Evolutionary conservation across 2,329 filamentous ascomycete species (phyloP), one percentile per base, ranked within the genome.

Genomic region (Hypoxylon rubiginosum): DNA sequence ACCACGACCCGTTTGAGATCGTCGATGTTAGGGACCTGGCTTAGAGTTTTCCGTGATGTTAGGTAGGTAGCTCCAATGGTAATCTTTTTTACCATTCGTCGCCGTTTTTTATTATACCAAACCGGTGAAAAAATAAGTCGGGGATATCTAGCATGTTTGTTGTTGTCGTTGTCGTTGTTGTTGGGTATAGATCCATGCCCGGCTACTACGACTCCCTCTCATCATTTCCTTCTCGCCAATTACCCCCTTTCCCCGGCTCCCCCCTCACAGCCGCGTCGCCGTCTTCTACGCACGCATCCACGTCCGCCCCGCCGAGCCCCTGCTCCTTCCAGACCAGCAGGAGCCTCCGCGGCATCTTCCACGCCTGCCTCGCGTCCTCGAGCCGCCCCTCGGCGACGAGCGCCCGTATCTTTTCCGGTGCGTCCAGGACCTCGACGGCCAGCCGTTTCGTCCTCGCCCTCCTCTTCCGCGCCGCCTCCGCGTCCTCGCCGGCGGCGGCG

Each of bases 1-100:
- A 99, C 80, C 85, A 88, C 64, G 96, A 99, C 84, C 96, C 96
- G 0, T 99, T 94, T 80, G 90, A 91, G 55, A 91, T 97, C 64
- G 85, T 93, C 69, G 83, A 86, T 66, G 79, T 87, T 36, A 73
- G 75, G 15, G 74, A 79, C 58, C 72, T 85, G 61, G 63, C 55
- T 21, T 73, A 58, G 59, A 59, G 10, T 2, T 1, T 36, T n/a
- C n/a, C 21, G n/a, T 58, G 17, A 46, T 45, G 32, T 28, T 28
- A n/a, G n/a, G 32, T 52, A 26, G 11, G 24, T 34, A 57, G 49
- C 59, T 57, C 24, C 8, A 21, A 48, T 51, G 39, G 17, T 13
- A 32, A 32, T 21, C 36, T n/a, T 43, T 30, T 21, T 17, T 17
- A 24, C 39, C 32, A 34, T 36, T 54, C 19, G 21, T 57, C 58